phyloP scores from a whole-genome alignment of 805 yeast genomes.

The Teunomyces stri region DNA sequence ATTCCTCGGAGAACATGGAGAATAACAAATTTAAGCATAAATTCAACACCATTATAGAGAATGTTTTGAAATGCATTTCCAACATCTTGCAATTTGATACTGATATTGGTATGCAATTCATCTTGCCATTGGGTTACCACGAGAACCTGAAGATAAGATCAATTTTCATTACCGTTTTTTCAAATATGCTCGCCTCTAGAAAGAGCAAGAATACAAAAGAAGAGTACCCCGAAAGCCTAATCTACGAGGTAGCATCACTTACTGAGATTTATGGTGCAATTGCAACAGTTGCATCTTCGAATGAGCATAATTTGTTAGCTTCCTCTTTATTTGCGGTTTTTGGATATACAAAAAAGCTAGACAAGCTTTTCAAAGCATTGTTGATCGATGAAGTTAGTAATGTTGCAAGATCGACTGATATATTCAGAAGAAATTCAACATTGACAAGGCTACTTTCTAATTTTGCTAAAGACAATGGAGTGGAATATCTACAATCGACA shows the following conservation, averaged over 20 bases:
- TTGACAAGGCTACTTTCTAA: conserved; percentile 75
- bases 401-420: conserved; percentile 64
- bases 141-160: conserved; percentile 61
- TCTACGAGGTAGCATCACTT: conserved; percentile 28
- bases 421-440: conserved; percentile 76
- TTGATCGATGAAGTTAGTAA: conserved; percentile 60
- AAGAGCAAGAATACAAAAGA: conserved; percentile 20
- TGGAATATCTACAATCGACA: conserved; percentile 50
- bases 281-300: conserved; percentile 61
- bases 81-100: conserved; percentile 70
- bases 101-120: conserved; percentile 72
- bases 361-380: conserved; percentile 50
- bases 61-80: conserved; percentile 62
- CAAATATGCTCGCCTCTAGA: conserved; percentile 53
- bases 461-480: conserved; percentile 67
- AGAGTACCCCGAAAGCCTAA: conserved; percentile 27
- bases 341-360: conserved; percentile 33
- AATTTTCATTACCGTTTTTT: conserved; percentile 75
- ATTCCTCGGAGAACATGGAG: conserved; percentile 24
- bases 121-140: conserved; percentile 77
- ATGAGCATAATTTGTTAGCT: conserved; percentile 71
- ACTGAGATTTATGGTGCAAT: conserved; percentile 50
- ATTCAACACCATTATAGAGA: conserved; percentile 54
- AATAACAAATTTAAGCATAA: conserved; percentile 46
- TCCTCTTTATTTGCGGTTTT: conserved; percentile 59